A percentile compares a stretch with the other conserved stretches of the same genome.
phyloP scores from a whole-genome alignment of 2,329 filamentous ascomycete species.

The Alternaria sp. region DNA sequence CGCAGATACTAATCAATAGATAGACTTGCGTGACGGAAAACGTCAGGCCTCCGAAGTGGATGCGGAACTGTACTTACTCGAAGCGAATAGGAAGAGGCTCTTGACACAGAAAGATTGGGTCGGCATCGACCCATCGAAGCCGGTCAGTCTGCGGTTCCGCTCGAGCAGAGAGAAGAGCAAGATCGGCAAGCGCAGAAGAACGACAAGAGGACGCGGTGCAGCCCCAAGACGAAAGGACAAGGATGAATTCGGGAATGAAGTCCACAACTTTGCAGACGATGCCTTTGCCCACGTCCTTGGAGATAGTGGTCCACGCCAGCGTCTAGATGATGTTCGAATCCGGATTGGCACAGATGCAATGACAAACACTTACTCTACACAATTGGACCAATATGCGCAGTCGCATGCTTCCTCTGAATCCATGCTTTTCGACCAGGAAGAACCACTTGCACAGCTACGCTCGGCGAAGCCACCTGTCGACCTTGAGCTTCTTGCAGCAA shows the following conservation, averaged over 20 bases:
- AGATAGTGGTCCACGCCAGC: constrained; percentile 18
- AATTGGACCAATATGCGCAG: constrained; percentile 8
- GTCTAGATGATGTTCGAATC: constrained; percentile 38
- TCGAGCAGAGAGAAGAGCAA: constrained; percentile 34
- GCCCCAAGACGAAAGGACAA: not conserved
- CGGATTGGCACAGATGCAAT: constrained; percentile 47
- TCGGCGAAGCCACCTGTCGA: constrained; percentile 5
- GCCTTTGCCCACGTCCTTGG: constrained; percentile 5
- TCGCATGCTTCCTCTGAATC: constrained; percentile 36
- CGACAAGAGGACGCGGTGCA: constrained; percentile 9
- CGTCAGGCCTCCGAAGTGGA: constrained; percentile 8
- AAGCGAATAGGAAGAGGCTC: constrained; percentile 38
- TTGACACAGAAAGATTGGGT: constrained; percentile 45
- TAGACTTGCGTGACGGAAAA: constrained; percentile 12
- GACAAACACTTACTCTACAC: constrained; percentile 29
- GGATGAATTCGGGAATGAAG: not conserved
- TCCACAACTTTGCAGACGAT: constrained; percentile 1
- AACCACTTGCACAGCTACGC: constrained; percentile 10
- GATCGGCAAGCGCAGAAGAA: constrained; percentile 45
- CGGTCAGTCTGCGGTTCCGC: constrained; percentile 36
- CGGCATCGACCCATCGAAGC: constrained; percentile 37
- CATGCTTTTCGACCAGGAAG: constrained; percentile 47
- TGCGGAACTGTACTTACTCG: constrained; percentile 27
- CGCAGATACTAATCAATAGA: not conserved
- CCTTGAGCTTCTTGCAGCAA: constrained; percentile 3